Evolutionary conservation across 1,284 basidiomycete genomes (phyloP).

Genomic region (Rhodotorula mucilaginosa): DNA sequence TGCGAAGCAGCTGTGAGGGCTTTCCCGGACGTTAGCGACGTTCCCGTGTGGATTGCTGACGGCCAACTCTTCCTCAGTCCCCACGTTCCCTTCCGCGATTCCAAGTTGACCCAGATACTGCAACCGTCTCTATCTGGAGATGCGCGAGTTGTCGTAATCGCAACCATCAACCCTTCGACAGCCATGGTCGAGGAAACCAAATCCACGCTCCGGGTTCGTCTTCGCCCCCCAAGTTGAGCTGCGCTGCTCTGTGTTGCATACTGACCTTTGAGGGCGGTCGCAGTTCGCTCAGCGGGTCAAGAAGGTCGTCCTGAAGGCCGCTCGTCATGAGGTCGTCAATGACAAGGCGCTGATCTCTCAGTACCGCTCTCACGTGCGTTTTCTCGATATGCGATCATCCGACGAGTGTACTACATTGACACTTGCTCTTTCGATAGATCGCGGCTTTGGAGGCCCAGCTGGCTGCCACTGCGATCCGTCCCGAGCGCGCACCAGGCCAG

Average conservation of each 20-base stretch:
- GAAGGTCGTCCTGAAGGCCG: conserved; percentile 72
- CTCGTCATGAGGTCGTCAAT: conserved; percentile 89
- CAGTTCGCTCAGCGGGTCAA: conserved; percentile 86
- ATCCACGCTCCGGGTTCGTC: conserved; percentile 34
- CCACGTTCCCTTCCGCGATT: conserved; percentile 93
- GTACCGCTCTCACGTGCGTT: conserved; percentile 57
- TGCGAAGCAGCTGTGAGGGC: conserved; percentile 65
- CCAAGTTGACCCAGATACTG: conserved; percentile 86
- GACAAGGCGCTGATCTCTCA: conserved; percentile 82
- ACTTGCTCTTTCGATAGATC: conserved; percentile 12
- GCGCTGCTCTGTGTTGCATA: conserved; percentile 53
- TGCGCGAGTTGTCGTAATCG: conserved; percentile 92
- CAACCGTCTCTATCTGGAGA: conserved; percentile 93
- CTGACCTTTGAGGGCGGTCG: conserved; percentile 76
- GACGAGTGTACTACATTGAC: no score
- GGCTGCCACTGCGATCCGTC: conserved; percentile 1
- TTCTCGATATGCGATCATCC: no score
- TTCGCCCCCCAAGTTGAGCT: background rate
- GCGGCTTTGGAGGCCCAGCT: conserved; percentile 36
- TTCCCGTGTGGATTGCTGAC: background rate
- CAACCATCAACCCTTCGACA: conserved; percentile 82
- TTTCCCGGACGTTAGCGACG: background rate
- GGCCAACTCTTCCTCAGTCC: conserved; percentile 53
- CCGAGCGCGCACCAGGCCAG: conserved; percentile 4
- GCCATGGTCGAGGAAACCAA: conserved; percentile 41